Evolutionary conservation across 106 monocot species (phyloP).

Genomic region (Allium cepa): DNA sequence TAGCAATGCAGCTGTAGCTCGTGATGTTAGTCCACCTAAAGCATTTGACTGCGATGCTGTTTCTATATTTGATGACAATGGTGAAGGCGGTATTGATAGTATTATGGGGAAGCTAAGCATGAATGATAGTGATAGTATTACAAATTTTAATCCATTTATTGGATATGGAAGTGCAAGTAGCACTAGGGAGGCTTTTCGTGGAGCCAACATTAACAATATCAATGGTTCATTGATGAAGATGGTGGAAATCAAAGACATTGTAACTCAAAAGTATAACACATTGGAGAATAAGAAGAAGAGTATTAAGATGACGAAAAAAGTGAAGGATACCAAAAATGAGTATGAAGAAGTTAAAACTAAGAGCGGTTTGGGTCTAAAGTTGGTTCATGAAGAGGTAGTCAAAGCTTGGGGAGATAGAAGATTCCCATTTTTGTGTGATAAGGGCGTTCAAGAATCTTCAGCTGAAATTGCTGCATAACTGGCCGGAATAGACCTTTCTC

Average conservation of each 20-base stretch:
- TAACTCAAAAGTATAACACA: conserved; percentile 20
- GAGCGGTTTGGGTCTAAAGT: conserved; percentile 45
- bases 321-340: background rate
- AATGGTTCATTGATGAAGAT: conserved; percentile 30
- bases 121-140: conserved; percentile 6
- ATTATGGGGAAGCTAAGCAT: conserved; percentile 64
- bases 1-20: background rate
- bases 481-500: conserved; percentile 35
- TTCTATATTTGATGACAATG: conserved; percentile 76
- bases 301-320: conserved; percentile 36
- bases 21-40: conserved; percentile 7
- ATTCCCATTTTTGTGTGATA: conserved; percentile 31
- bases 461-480: conserved; percentile 43
- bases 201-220: conserved; percentile 43
- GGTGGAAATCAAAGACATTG: conserved; percentile 59
- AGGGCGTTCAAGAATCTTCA: conserved; percentile 31
- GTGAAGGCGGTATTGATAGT: conserved; percentile 63
- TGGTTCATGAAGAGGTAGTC: conserved; percentile 48
- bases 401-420: conserved; percentile 55
- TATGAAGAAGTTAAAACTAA: conserved; percentile 7
- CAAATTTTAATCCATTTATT: background rate
- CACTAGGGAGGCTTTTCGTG: conserved; percentile 28
- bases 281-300: background rate
- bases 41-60: conserved; percentile 42
- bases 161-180: conserved; percentile 17